Evolutionary conservation across 495 filamentous ascomycete genomes (phyloP), one percentile per base, ranked within the genome.

Genomic region (Penicillium longicatenatum): DNA sequence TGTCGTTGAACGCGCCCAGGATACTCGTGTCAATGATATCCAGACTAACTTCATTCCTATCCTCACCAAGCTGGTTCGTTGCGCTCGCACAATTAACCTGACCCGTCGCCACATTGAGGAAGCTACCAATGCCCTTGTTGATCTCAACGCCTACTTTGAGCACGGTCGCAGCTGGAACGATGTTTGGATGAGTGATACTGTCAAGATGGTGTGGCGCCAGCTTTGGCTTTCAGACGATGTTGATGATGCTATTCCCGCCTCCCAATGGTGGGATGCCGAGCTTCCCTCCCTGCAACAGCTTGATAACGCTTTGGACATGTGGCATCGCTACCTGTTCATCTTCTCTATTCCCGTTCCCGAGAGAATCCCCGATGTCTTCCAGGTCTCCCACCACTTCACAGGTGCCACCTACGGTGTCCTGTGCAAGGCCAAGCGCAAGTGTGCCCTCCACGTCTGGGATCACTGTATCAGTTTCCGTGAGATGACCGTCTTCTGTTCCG

Each of bases 351-450:
- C 48, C 9, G 48, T 51, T 10, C 48, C 48, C 10, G 48, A 51
- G 48, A 35, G 48, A 35, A 51, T 51, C 16, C 48, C 48, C 17
- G 48, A 51, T 39, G 48, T 51, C 17, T 51, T 51, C 30, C 48
- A 51, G 48, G 48, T 35, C 33, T 51, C 48, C 20, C 48, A 51
- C 48, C 48, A 51, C 30, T 51, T 51, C 31, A 51, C 48, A 19
- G 48, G 48, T 9, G 48, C 48, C 4, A 51, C 48, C 7, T 51
- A 51, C 31, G 48, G 48, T 51, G 30, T 51, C 7, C n/a, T 51
- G n/a, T 51, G 48, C 48, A 51, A 51, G 48, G 48, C 48, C 35
- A 51, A 51, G 48, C 48, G 48, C 48, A 51, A 51, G 48, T 51
- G 48, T 51, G 48, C 48, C 12, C 48, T 51, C 29, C 48, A 51